A percentile compares a stretch with the other conserved stretches of the same genome.
Conservation (phyloP, 139 green algal genomes). For the Picochlorum sp. region DNA sequence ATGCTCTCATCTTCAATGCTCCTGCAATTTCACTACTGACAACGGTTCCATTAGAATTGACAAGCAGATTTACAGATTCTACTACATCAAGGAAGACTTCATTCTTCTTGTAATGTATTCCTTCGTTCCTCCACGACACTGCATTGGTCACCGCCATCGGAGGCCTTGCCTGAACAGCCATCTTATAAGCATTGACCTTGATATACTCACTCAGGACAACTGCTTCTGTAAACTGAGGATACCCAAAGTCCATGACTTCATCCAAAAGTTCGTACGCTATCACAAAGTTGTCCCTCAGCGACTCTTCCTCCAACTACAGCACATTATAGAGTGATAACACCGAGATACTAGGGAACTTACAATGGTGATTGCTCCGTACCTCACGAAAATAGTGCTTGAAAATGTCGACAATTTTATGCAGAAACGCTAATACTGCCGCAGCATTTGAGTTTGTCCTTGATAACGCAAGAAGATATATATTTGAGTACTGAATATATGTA, state of each 20-base stretch:
- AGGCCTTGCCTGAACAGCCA: conserved; percentile 75
- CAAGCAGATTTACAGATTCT: conserved; percentile 93
- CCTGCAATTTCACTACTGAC: conserved; percentile 79
- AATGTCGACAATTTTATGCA: conserved; percentile 80
- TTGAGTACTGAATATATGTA: conserved; percentile 68
- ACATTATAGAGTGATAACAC: not conserved
- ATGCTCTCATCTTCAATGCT: conserved; percentile 91
- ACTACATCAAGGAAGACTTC: conserved; percentile 92
- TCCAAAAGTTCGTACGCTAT: conserved; percentile 93
- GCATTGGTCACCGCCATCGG: conserved; percentile 98
- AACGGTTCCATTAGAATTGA: conserved; percentile 80
- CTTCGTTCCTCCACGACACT: conserved; percentile 91
- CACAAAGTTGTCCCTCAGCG: conserved; percentile 96
- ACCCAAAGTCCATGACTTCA: conserved; percentile 91
- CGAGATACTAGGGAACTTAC: not conserved
- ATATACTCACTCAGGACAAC: conserved; percentile 97
- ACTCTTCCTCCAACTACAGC: conserved; percentile 85
- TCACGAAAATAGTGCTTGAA: conserved; percentile 97
- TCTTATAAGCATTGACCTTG: conserved; percentile 90
- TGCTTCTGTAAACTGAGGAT: conserved; percentile 96
- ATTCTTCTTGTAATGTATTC: conserved; percentile 98
- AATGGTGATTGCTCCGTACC: conserved; percentile 5
- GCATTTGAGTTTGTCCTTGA: conserved; percentile 83
- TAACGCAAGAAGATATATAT: conserved; percentile 91
- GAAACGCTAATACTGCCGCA: conserved; percentile 74